Conservation (phyloP, 306 rosid genomes). For the Casuarina equisetifolia region DNA sequence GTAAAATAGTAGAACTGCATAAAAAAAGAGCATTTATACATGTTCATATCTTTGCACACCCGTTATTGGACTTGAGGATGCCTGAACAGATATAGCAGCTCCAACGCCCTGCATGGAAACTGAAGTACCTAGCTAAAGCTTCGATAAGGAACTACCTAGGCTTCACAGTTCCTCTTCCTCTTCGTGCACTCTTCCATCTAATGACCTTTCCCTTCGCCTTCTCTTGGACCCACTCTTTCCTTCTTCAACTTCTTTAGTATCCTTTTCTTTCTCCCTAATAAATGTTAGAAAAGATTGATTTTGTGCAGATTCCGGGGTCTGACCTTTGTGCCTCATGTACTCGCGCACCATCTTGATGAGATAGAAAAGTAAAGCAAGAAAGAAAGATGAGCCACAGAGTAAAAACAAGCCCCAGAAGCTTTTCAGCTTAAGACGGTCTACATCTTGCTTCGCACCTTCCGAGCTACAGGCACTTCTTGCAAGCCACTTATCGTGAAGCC, state of each 20-base stretch:
- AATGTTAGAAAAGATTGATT: slow-evolving; percentile 66
- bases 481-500: slow-evolving; percentile 96
- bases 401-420: slow-evolving; percentile 89
- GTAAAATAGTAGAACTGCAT: no score
- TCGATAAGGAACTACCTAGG: background rate
- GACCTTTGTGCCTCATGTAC: slow-evolving; percentile 42
- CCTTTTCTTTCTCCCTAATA: slow-evolving; percentile 67
- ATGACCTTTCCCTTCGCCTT: slow-evolving; percentile 50
- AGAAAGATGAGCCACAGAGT: slow-evolving; percentile 61
- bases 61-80: no score
- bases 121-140: no score
- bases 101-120: no score
- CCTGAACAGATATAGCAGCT: no score
- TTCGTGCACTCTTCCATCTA: slow-evolving; percentile 34
- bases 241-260: background rate
- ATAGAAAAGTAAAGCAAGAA: slow-evolving; percentile 59
- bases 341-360: slow-evolving; percentile 47
- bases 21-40: no score
- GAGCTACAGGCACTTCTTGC: slow-evolving; percentile 65
- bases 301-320: slow-evolving; percentile 32
- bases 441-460: slow-evolving; percentile 57
- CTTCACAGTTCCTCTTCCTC: slow-evolving; percentile 21
- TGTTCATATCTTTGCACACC: no score
- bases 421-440: slow-evolving; percentile 62
- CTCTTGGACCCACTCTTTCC: slow-evolving; percentile 47